Percentiles rank a stretch among this genome's conserved stretches.
phyloP scores from a whole-genome alignment of 768 basidiomycete species.

The Pleurotus giganteus region DNA sequence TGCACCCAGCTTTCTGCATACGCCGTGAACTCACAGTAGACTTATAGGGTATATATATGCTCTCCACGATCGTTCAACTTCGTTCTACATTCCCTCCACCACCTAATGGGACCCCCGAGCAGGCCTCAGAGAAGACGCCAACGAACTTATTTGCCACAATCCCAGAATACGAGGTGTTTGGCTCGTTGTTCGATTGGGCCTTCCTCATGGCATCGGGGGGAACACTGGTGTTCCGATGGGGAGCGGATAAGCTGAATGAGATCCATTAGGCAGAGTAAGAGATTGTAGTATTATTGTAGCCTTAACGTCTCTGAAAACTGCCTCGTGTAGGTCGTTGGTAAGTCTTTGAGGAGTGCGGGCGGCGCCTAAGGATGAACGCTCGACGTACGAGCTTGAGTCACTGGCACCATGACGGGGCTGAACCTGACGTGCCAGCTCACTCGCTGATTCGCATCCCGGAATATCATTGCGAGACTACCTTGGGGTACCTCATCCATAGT shows the following conservation, averaged over 20 bases:
- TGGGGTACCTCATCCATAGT: too few species aligned
- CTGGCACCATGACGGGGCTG: too few species aligned
- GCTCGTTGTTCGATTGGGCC: constrained; percentile 69
- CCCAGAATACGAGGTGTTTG: constrained; percentile 73
- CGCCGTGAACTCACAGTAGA: neutral
- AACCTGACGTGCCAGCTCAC: too few species aligned
- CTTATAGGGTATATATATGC: constrained; percentile 75
- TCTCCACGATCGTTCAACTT: constrained; percentile 80
- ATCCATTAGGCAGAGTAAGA: constrained; percentile 14
- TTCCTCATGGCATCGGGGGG: constrained; percentile 60
- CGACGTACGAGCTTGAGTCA: too few species aligned
- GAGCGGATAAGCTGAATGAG: constrained; percentile 40
- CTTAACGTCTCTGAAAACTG: neutral
- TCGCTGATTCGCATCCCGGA: too few species aligned
- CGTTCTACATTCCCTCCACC: constrained; percentile 78
- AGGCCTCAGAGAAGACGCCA: constrained; percentile 1
- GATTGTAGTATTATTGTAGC: neutral
- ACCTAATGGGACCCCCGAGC: constrained; percentile 17
- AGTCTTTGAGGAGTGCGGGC: too few species aligned
- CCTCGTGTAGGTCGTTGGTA: too few species aligned
- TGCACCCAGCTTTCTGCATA: neutral
- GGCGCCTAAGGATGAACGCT: too few species aligned
- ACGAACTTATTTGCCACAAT: constrained; percentile 68
- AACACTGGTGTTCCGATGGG: constrained; percentile 55
- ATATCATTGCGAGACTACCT: too few species aligned